Conservation (phyloP, 192 early-diverging fungal genomes). For the Lobosporangium transversale region DNA sequence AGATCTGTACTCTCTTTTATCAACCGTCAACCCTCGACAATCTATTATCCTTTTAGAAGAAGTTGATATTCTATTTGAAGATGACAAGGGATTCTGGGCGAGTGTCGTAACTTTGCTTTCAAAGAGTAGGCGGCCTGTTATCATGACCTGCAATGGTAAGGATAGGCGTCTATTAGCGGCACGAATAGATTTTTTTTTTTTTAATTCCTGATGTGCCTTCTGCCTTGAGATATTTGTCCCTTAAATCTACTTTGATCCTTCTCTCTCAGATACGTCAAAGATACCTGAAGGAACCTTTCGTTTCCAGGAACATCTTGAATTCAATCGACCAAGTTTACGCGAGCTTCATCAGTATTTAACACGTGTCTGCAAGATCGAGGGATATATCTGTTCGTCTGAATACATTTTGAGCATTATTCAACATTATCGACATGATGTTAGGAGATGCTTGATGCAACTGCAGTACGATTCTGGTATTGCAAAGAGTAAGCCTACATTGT, state of each 20-base stretch:
- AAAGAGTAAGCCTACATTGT: neutral
- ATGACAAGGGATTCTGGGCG: constrained; percentile 83
- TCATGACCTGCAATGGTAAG: constrained; percentile 82
- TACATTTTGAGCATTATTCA: constrained; percentile 25
- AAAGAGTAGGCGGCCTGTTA: constrained; percentile 80
- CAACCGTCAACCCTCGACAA: constrained; percentile 56
- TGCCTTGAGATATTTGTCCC: neutral
- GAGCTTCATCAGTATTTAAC: constrained; percentile 33
- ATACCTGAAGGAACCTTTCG: constrained; percentile 22
- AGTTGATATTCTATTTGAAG: constrained; percentile 82
- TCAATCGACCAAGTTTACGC: constrained; percentile 17
- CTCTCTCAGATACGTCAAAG: constrained; percentile 30
- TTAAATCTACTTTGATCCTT: neutral
- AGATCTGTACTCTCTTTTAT: constrained; percentile 41
- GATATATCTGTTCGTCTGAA: constrained; percentile 40
- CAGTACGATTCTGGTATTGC: constrained; percentile 43
- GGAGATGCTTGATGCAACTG: constrained; percentile 42
- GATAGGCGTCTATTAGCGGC: no score
- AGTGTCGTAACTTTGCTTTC: constrained; percentile 73
- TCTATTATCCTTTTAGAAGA: constrained; percentile 86
- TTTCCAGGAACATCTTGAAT: constrained; percentile 48
- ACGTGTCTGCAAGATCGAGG: constrained; percentile 37
- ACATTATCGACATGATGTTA: constrained; percentile 24
- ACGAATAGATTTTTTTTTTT: neutral
- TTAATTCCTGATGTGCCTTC: neutral